Base-by-base conservation (phyloP, 2,329 filamentous ascomycete species). In the Aureobasidium namibiae region DNA sequence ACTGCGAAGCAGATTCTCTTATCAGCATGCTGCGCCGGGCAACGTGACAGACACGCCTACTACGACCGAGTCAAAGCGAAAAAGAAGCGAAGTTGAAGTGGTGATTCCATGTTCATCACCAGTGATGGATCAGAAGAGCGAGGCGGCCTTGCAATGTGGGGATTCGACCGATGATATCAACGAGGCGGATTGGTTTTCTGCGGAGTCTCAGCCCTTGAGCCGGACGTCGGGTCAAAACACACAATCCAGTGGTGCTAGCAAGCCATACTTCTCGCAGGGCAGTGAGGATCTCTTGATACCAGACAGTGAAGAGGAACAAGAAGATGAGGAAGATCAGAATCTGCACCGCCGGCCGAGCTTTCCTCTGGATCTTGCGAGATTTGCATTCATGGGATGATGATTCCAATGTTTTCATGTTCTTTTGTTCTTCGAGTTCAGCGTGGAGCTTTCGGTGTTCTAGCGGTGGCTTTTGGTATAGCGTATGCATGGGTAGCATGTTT, bases 281-380 rank as follows among this genome's bases (percentile, higher is more conserved):
- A 79, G 76, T 61, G 77, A 79, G 62, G 76, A 79, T 52, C 60
- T 78, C 18, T 64, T 79, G 14, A 69, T 78, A 0, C 76, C 75
- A 0, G 72, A 77, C 44, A 79, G 76, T 18, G 73, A 74, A 36
- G 71, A 66, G 16, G 72, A 73, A 39, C 70, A 68, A 26, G 69
- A 72, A 5, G 45, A 50, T 7, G 54, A 57, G 23, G 54, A 57
- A 24, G 41, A 57, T 61, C 18, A 70, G 72, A 36, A 68, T 4
- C 2, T 23, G 9, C 26, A 44, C 24, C 48, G 33, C 10, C 53
- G 68, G 44, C 65, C 69, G 1, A 67, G 68, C 44, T 71, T 73
- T 7, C 63, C 53, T 45, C 65, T 77, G 21, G 70, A 73, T 62
- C 67, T 77, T 29, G 68, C 69, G 52, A 66, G 70, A 41, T 78